phyloP scores from a whole-genome alignment of 805 yeast genomes.

The Saccharomycopsis schoenii region DNA sequence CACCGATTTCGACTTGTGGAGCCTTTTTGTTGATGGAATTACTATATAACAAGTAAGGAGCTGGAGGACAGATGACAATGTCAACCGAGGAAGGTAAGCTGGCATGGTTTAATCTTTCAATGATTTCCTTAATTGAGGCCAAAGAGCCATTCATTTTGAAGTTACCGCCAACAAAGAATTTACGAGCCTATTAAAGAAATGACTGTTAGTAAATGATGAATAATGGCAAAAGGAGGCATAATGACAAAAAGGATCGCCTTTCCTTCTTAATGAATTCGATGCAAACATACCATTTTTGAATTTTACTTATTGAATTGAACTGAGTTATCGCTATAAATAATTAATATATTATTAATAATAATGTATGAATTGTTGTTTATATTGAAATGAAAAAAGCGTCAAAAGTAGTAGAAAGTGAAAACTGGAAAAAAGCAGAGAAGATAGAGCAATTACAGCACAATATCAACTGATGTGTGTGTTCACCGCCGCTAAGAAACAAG shows the following conservation, averaged over 20 bases:
- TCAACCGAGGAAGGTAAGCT: constrained; percentile 69
- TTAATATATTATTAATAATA: too few species aligned
- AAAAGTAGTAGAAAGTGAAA: too few species aligned
- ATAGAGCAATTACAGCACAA: too few species aligned
- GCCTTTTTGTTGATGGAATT: constrained; percentile 53
- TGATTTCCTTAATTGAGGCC: constrained; percentile 72
- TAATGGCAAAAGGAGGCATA: too few species aligned
- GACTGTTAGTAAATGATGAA: not conserved
- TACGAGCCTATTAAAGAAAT: constrained; percentile 49
- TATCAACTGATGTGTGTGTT: too few species aligned
- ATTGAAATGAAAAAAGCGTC: not conserved
- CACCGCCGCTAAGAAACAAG: too few species aligned
- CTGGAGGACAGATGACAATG: constrained; percentile 95
- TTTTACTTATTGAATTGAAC: not conserved
- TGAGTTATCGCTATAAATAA: too few species aligned
- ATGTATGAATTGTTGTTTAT: not conserved
- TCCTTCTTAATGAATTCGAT: too few species aligned
- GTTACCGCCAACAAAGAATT: constrained; percentile 98
- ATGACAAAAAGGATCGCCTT: too few species aligned
- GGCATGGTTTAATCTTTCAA: constrained; percentile 73
- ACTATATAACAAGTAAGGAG: constrained; percentile 79
- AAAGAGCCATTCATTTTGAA: constrained; percentile 97
- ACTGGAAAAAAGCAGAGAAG: too few species aligned
- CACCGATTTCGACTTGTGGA: constrained; percentile 68
- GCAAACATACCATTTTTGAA: not conserved